These are phyloP conservation scores for Lindgomyces ingoldianus DNA, from an alignment of 495 filamentous ascomycete genomes.

Conservation along the genomic window DNA sequence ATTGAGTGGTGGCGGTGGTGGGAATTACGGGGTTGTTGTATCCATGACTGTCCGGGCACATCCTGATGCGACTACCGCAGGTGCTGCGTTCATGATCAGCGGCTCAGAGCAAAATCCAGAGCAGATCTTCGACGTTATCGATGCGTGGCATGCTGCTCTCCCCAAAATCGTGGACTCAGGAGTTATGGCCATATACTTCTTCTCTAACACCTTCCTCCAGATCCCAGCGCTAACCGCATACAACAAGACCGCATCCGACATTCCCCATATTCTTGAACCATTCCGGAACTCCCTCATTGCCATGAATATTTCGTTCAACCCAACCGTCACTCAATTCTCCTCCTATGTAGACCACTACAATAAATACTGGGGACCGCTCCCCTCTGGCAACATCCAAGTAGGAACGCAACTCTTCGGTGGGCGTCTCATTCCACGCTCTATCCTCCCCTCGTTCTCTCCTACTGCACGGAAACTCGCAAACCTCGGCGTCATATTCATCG, in stretches of 20 bases:
- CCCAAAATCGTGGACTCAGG: conserved; percentile 55
- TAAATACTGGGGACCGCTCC: conserved; percentile 21
- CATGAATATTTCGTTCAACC: conserved; percentile 42
- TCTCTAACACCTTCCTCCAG: conserved; percentile 42
- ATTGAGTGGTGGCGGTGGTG: conserved; percentile 6
- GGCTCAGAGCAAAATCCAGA: conserved; percentile 38
- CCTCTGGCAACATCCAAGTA: conserved; percentile 49
- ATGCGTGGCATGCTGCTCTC: conserved; percentile 46
- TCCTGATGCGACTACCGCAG: neutral
- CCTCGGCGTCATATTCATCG: conserved; percentile 39
- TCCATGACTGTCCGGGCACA: conserved; percentile 3
- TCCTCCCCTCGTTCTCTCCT: conserved; percentile 44
- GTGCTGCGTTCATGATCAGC: conserved; percentile 16
- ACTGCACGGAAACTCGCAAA: conserved; percentile 44
- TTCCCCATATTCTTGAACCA: neutral
- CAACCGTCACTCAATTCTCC: conserved; percentile 49
- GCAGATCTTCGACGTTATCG: conserved; percentile 46
- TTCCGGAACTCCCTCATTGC: neutral
- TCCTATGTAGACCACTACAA: conserved; percentile 41
- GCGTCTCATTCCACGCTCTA: conserved; percentile 56
- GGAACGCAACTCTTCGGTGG: conserved; percentile 46
- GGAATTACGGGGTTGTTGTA: conserved; percentile 14
- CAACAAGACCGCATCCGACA: neutral
- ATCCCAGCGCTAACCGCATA: neutral
- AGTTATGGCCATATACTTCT: conserved; percentile 55